Base-by-base conservation (phyloP, 768 basidiomycete genomes). In the Lactifluus pinguis region DNA sequence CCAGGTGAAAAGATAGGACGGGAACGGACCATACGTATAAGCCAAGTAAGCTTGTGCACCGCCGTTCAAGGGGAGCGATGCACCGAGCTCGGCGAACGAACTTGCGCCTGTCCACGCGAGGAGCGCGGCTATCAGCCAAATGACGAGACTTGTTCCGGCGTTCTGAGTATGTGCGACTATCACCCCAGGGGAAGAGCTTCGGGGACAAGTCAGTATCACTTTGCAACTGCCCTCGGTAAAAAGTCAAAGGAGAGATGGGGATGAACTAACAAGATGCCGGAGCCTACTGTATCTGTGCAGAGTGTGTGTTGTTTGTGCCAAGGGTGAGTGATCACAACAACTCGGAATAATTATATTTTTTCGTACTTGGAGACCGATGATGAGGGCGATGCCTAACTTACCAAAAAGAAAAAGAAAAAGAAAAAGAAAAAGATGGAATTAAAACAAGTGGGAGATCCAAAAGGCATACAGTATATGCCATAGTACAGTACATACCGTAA, bases 1-100 rank as follows among this genome's bases (percentile, higher is more conserved):
- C 57, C 57, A 58, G 3, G 41, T 58, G 57, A 58, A 58, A 19
- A 58, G 57, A 9, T 51, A 51, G 30, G 57, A 58, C 50, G 42
- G 30, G 13, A 58, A 49, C 15, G 57, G 57, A 7, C 57, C 57
- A 52, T 58, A 58, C 15, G 57, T 45, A 49, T 58, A 44, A 10
- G 49, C 57, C 30, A 58, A 41, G 42, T 58, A 51, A 4, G 57
- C 57, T 32, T 58, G 57, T 15, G 57, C 41, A 13, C 49, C 49
- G 32, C 57, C 57, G 41, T 58, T 58, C n/a, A 42, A 11, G 13
- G 57, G 57, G 30, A 58, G 57, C 41, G 49, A 42, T 6, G 57
- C 57, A 15, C 57, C 57, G 15, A 58, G 57, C 41, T 51, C 57
- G 14, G 57, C 57, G 32, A 51, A 58, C 19, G 57, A 58, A 15